Conservation (phyloP, 345 rosid species). For the Bretschneidera sinensis region DNA sequence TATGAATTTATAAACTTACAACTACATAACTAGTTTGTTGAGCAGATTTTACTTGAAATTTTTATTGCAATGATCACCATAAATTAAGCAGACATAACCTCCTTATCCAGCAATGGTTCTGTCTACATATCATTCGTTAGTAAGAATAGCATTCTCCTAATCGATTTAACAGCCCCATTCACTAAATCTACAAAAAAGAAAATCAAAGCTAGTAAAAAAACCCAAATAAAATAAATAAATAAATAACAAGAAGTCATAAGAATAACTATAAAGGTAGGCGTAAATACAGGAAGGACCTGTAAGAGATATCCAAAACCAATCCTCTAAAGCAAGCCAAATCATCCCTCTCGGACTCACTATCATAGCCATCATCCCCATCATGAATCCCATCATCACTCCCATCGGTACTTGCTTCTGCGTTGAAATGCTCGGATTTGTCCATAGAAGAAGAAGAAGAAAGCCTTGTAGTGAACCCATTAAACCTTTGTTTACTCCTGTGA, state of each 20-base stretch:
- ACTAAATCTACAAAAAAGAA: no score
- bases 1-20: no score
- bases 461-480: conserved; percentile 19
- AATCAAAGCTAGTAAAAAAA: not conserved
- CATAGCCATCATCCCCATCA: conserved; percentile 43
- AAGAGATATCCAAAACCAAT: conserved; percentile 68
- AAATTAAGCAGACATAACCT: no score
- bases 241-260: not conserved
- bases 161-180: no score
- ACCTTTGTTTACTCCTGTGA: conserved; percentile 23
- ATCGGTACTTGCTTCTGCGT: conserved; percentile 27
- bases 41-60: no score
- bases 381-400: conserved; percentile 24
- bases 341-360: conserved; percentile 39
- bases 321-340: conserved; percentile 69
- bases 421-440: conserved; percentile 18
- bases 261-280: not conserved
- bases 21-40: no score
- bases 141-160: no score
- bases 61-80: no score
- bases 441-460: conserved; percentile 30
- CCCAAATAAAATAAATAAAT: not conserved
- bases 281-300: conserved; percentile 36
- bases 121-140: no score
- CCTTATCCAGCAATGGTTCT: no score